These are phyloP conservation scores for Diaporthe capsici DNA, from an alignment of 2,329 filamentous ascomycete species.

Conservation along the genomic window DNA sequence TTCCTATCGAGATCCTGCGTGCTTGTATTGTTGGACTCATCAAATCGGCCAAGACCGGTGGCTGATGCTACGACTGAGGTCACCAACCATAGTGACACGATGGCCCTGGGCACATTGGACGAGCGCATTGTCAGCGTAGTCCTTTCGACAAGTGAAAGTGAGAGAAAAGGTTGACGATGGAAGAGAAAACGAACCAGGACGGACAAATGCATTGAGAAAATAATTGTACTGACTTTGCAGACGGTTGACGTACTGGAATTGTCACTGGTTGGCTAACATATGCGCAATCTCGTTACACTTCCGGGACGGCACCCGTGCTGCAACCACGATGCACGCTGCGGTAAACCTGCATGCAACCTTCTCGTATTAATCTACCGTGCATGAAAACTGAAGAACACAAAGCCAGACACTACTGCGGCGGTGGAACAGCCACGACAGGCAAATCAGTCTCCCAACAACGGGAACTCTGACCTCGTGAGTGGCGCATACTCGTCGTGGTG, in stretches of 20 bases:
- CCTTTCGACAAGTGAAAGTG: background rate
- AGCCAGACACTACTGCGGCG: background rate
- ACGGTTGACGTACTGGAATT: background rate
- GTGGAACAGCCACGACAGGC: background rate
- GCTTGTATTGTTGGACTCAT: background rate
- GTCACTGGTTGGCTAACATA: background rate
- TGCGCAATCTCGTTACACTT: constrained; percentile 9
- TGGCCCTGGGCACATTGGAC: background rate
- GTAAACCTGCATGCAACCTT: background rate
- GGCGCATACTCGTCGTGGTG: background rate
- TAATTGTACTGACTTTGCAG: background rate
- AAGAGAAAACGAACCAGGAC: background rate
- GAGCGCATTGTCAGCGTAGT: background rate
- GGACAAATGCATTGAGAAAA: background rate
- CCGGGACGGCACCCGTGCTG: background rate
- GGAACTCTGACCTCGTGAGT: too few relatives aligned
- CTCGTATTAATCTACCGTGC: background rate
- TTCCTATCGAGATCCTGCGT: background rate
- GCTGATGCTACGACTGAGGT: background rate
- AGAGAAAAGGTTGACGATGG: background rate
- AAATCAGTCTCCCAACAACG: background rate
- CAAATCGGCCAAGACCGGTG: background rate
- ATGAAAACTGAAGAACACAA: background rate
- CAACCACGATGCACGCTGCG: background rate
- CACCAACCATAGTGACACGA: background rate